Percentiles rank a stretch among this genome's conserved stretches.
phyloP scores from a whole-genome alignment of 2,329 filamentous ascomycete genomes.

The Sarocladium kiliense region DNA sequence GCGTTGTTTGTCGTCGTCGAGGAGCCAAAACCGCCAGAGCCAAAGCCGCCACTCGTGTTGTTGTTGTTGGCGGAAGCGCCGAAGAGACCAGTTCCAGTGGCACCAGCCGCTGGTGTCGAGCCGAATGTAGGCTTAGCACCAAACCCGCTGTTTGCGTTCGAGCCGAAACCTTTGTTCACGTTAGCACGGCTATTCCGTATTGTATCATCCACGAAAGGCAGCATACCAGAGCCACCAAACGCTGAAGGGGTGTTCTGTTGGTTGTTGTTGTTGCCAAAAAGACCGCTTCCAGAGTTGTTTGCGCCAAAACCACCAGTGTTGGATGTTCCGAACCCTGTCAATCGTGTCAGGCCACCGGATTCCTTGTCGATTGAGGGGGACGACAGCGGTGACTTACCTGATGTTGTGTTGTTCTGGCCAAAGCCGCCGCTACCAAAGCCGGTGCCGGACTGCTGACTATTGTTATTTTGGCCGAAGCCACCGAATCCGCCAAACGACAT shows the following conservation, averaged over 20 bases:
- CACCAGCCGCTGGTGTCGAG: slow-evolving; percentile 18
- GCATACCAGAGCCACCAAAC: slow-evolving; percentile 22
- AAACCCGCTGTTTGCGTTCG: slow-evolving; percentile 28
- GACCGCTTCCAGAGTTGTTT: slow-evolving; percentile 26
- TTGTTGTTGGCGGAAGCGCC: slow-evolving; percentile 32
- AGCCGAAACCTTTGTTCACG: slow-evolving; percentile 25
- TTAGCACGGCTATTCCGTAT: neutral
- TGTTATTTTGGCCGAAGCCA: slow-evolving; percentile 58
- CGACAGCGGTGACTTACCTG: slow-evolving; percentile 43
- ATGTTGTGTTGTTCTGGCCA: slow-evolving; percentile 34
- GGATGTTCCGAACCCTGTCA: slow-evolving; percentile 27
- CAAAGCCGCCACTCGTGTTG: slow-evolving; percentile 29
- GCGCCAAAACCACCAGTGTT: slow-evolving; percentile 38
- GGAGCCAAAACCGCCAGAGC: slow-evolving; percentile 35
- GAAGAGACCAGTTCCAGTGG: slow-evolving; percentile 40
- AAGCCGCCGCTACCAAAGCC: slow-evolving; percentile 52
- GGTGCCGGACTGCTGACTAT: slow-evolving; percentile 34
- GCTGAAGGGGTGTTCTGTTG: slow-evolving; percentile 19
- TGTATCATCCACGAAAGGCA: slow-evolving; percentile 15
- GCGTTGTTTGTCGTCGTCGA: slow-evolving; percentile 24
- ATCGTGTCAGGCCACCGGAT: slow-evolving; percentile 16
- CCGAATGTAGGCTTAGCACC: slow-evolving; percentile 49
- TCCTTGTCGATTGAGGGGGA: neutral
- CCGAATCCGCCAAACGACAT: slow-evolving; percentile 54
- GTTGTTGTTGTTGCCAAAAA: slow-evolving; percentile 38